Conservation (phyloP, 257 asterid genomes). For the Euphrasia confusa region DNA sequence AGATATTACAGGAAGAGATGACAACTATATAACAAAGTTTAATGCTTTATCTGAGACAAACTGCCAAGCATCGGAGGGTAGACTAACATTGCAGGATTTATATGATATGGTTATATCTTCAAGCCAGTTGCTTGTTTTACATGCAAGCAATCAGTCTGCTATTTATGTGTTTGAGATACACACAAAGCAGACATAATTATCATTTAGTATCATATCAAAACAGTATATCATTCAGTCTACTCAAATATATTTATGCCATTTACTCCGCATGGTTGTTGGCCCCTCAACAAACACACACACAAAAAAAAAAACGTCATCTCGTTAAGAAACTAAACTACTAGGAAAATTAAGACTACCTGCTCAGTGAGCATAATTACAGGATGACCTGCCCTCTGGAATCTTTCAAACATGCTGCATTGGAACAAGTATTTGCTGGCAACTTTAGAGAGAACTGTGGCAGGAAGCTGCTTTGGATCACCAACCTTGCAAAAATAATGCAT, state of each 20-base stretch:
- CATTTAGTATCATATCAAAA: too few species aligned
- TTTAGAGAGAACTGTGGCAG: slow-evolving; percentile 92
- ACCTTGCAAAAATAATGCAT: slow-evolving; percentile 45
- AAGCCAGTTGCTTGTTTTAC: slow-evolving; percentile 3
- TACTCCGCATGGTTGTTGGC: too few species aligned
- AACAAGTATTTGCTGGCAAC: slow-evolving; percentile 86
- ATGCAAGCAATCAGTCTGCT: slow-evolving; percentile 3
- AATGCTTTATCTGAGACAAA: slow-evolving; percentile 14
- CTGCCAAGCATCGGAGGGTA: background rate
- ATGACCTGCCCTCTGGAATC: slow-evolving; percentile 95
- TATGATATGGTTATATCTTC: slow-evolving; percentile 3
- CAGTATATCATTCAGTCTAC: too few species aligned
- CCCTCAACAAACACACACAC: too few species aligned
- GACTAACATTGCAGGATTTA: slow-evolving; percentile 10
- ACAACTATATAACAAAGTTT: slow-evolving; percentile 15
- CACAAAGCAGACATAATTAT: background rate
- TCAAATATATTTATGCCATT: too few species aligned
- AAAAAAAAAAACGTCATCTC: slow-evolving; percentile 1
- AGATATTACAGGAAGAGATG: slow-evolving; percentile 10
- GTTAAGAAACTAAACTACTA: slow-evolving; percentile 12
- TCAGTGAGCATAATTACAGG: slow-evolving; percentile 91
- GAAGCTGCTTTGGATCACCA: slow-evolving; percentile 99
- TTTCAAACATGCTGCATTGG: slow-evolving; percentile 98
- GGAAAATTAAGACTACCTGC: slow-evolving; percentile 50
- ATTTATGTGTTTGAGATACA: background rate